Percentiles rank a stretch among this genome's conserved stretches.
These are phyloP conservation scores for Verticillium klebahnii DNA, from an alignment of 2,329 filamentous ascomycete species.

Conservation along the genomic window DNA sequence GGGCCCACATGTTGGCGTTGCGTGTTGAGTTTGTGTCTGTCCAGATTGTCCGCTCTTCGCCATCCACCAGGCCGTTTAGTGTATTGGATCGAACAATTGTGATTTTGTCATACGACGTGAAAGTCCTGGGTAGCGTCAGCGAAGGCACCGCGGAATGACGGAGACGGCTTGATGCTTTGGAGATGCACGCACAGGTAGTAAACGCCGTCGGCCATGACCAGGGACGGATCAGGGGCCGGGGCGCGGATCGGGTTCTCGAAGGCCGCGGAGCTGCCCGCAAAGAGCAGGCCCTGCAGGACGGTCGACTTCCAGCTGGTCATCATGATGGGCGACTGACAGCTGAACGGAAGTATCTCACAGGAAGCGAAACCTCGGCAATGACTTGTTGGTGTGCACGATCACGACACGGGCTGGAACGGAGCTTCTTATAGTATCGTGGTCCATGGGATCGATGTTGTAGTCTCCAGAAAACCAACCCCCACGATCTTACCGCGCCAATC, in stretches of 20 bases:
- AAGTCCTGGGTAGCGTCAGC: background rate
- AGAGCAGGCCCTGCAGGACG: background rate
- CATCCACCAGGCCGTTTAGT: constrained; percentile 2
- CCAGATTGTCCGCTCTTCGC: constrained; percentile 5
- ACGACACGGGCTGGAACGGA: background rate
- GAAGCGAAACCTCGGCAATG: too few species aligned
- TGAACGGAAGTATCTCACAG: too few species aligned
- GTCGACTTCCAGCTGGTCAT: background rate
- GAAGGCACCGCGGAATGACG: too few species aligned
- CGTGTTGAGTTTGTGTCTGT: constrained; percentile 5
- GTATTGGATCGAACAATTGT: background rate
- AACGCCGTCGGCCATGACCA: background rate
- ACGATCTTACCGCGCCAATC: background rate
- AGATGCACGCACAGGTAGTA: background rate
- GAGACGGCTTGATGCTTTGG: background rate
- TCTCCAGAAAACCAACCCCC: background rate
- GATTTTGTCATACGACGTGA: constrained; percentile 1
- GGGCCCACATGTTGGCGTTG: constrained; percentile 11
- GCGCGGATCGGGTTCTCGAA: constrained; percentile 1
- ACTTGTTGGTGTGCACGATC: background rate
- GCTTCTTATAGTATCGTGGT: background rate
- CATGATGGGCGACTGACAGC: background rate
- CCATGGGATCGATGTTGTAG: background rate
- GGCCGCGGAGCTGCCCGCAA: background rate
- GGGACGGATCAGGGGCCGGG: constrained; percentile 1